Evolutionary conservation across 2,329 filamentous ascomycete species (phyloP).

Genomic region (Arthroderma sp.): DNA sequence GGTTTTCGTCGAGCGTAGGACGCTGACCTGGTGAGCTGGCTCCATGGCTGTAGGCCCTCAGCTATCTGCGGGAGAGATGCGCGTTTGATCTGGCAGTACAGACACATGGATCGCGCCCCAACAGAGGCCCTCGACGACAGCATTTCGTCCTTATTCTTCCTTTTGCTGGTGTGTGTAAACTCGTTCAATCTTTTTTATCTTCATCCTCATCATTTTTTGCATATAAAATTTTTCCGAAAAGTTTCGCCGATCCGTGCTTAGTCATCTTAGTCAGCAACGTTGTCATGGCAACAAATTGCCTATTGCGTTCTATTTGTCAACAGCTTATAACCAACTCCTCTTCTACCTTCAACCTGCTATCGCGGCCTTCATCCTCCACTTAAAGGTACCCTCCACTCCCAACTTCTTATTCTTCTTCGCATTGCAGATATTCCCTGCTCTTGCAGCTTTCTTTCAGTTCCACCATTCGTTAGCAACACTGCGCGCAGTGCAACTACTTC

Average conservation of each 20-base stretch:
- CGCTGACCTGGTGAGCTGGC: neutral
- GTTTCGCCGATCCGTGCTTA: constrained; percentile 2
- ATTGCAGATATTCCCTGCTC: neutral
- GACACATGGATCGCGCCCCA: constrained; percentile 20
- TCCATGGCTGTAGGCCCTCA: neutral
- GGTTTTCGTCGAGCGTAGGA: constrained; percentile 22
- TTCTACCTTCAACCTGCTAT: constrained; percentile 5
- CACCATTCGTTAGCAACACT: constrained; percentile 13
- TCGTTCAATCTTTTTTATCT: neutral
- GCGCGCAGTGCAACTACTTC: neutral
- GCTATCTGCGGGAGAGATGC: neutral
- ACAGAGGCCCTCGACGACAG: neutral
- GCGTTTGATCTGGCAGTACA: constrained; percentile 23
- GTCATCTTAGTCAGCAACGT: neutral
- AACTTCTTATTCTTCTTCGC: constrained; percentile 10
- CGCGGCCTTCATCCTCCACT: neutral
- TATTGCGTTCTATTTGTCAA: constrained; percentile 6
- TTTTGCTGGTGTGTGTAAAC: neutral
- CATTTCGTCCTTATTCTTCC: neutral
- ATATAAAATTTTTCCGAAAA: neutral
- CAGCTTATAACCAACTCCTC: constrained; percentile 1
- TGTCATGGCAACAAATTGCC: constrained; percentile 3
- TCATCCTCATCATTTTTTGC: neutral
- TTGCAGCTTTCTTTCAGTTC: constrained; percentile 12
- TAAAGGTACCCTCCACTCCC: constrained; percentile 4